Evolutionary conservation across 2,329 filamentous ascomycete genomes (phyloP).

Genomic region (Calonectria pteridis): DNA sequence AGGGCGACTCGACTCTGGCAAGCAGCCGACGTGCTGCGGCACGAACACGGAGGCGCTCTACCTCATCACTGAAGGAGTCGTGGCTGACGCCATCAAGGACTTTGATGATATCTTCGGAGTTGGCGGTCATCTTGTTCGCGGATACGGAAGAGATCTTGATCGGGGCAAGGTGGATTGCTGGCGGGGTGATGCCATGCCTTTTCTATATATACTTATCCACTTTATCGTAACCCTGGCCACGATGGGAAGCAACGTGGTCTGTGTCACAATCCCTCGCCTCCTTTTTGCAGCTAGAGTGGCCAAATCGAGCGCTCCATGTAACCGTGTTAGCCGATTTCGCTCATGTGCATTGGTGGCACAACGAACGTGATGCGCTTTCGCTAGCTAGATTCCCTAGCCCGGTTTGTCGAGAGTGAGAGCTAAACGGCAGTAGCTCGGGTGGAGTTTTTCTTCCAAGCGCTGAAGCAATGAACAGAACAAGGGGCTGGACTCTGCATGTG

Average conservation of each 20-base stretch:
- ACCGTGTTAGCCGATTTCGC: background rate
- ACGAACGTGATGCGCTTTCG: background rate
- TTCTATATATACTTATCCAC: constrained; percentile 1
- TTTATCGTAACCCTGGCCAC: background rate
- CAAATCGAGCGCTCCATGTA: background rate
- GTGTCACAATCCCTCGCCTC: background rate
- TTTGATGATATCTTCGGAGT: constrained; percentile 16
- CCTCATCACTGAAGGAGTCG: constrained; percentile 25
- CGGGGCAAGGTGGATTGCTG: background rate
- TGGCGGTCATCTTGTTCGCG: constrained; percentile 4
- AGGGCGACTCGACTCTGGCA: constrained; percentile 28
- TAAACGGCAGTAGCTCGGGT: background rate
- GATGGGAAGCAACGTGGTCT: background rate
- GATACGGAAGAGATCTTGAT: background rate
- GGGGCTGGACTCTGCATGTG: background rate
- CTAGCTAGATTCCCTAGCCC: background rate
- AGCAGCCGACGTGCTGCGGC: constrained; percentile 24
- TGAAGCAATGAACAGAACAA: background rate
- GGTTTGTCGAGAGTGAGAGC: background rate
- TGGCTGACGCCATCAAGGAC: constrained; percentile 20
- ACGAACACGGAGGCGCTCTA: constrained; percentile 34
- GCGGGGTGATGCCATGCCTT: background rate
- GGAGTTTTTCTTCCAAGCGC: background rate
- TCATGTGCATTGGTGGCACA: background rate
- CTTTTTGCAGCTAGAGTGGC: background rate